phyloP scores from a whole-genome alignment of 805 yeast species.

The Kodamaea hsintzibuensis region DNA sequence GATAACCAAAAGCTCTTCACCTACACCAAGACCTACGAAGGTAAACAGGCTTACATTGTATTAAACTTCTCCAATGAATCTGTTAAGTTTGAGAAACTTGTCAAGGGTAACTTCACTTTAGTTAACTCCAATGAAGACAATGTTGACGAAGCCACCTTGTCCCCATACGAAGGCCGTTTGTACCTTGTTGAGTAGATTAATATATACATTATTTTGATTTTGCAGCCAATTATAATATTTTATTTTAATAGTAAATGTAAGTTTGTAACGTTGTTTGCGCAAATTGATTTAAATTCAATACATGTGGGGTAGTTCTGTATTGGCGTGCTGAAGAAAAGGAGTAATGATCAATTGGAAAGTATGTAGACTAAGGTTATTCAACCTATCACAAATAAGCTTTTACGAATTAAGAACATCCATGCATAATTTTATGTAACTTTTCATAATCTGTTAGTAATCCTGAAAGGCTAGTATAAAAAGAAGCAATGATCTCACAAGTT shows the following conservation, averaged over 20 bases:
- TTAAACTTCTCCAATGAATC: slow-evolving; percentile 23
- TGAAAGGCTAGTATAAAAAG: neutral
- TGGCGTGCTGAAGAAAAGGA: no score
- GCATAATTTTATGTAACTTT: neutral
- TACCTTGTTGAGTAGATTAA: slow-evolving; percentile 13
- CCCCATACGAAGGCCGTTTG: slow-evolving; percentile 16
- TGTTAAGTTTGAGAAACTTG: slow-evolving; percentile 10
- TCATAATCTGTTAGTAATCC: neutral
- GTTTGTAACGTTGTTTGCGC: no score
- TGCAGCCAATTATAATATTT: neutral
- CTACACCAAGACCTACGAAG: slow-evolving; percentile 37
- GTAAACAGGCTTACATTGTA: slow-evolving; percentile 23
- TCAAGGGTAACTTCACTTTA: slow-evolving; percentile 13
- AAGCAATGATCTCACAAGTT: neutral
- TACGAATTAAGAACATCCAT: neutral
- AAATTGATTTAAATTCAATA: no score
- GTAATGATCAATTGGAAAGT: no score
- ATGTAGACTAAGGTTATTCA: no score
- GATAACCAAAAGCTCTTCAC: slow-evolving; percentile 43
- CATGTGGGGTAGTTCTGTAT: no score
- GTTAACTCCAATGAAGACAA: slow-evolving; percentile 10
- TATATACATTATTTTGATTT: neutral
- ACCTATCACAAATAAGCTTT: no score
- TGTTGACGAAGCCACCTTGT: slow-evolving; percentile 11
- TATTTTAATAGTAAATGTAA: no score